Conservation (phyloP, 1,284 basidiomycete genomes). For the Melanopsichium pennsylvanicum region DNA sequence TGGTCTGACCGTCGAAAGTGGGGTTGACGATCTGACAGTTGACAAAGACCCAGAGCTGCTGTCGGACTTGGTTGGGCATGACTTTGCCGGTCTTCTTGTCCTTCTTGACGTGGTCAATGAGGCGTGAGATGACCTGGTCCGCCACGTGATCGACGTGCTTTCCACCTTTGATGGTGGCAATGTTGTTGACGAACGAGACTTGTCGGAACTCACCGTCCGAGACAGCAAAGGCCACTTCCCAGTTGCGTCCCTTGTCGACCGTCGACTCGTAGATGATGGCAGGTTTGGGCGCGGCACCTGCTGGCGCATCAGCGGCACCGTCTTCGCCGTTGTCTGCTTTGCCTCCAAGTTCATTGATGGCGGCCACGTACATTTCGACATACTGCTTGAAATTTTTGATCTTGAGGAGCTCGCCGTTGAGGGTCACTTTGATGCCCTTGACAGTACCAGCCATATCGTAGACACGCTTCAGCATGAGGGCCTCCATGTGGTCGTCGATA, state of each 20-base stretch:
- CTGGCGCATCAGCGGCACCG: slow-evolving; percentile 66
- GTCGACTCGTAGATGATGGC: slow-evolving; percentile 83
- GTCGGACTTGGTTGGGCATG: slow-evolving; percentile 92
- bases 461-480: slow-evolving; percentile 90
- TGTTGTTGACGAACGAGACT: slow-evolving; percentile 97
- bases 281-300: slow-evolving; percentile 78
- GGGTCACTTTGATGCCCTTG: slow-evolving; percentile 88
- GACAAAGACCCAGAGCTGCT: slow-evolving; percentile 98
- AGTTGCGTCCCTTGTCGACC: slow-evolving; percentile 73
- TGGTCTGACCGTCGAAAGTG: slow-evolving; percentile 98
- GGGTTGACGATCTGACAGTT: slow-evolving; percentile 97
- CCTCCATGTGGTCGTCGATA: slow-evolving; percentile 90
- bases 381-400: slow-evolving; percentile 98
- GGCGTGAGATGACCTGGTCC: slow-evolving; percentile 83
- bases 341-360: slow-evolving; percentile 66
- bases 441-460: slow-evolving; percentile 97
- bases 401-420: slow-evolving; percentile 91
- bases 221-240: slow-evolving; percentile 95
- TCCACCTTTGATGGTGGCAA: slow-evolving; percentile 95
- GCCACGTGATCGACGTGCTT: slow-evolving; percentile 89
- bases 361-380: slow-evolving; percentile 82
- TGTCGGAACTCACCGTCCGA: slow-evolving; percentile 82
- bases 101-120: slow-evolving; percentile 82
- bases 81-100: slow-evolving; percentile 88
- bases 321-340: slow-evolving; percentile 39